These are phyloP conservation scores for Gnomoniopsis smithogilvyi DNA, from an alignment of 2,329 filamentous ascomycete genomes.

Conservation along the genomic window DNA sequence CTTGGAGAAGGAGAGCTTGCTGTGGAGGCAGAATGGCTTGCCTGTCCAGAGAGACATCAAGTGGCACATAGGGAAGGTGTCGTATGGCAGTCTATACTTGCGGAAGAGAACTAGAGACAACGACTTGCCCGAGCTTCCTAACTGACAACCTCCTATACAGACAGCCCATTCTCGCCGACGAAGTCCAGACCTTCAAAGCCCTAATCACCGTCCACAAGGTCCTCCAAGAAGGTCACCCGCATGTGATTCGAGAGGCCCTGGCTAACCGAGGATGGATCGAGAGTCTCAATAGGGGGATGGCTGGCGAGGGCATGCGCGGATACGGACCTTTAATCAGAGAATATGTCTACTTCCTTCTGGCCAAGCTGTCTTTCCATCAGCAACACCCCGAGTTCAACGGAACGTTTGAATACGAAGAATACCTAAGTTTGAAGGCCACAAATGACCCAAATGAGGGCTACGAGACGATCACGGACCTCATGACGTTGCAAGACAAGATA, in stretches of 20 bases:
- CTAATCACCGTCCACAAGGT: slow-evolving; percentile 98
- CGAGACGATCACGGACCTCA: slow-evolving; percentile 94
- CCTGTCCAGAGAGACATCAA: background rate
- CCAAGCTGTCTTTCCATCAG: slow-evolving; percentile 94
- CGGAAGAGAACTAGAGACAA: background rate
- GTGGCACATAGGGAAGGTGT: background rate
- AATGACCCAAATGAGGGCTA: slow-evolving; percentile 98
- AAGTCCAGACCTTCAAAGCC: slow-evolving; percentile 98
- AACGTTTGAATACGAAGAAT: slow-evolving; percentile 98
- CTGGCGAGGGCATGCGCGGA: slow-evolving; percentile 80
- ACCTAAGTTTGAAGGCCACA: slow-evolving; percentile 95
- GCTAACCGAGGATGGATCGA: slow-evolving; percentile 88
- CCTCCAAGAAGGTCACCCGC: slow-evolving; percentile 90
- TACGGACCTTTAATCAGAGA: slow-evolving; percentile 92
- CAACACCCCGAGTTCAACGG: slow-evolving; percentile 98
- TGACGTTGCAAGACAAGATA: slow-evolving; percentile 96
- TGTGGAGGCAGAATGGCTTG: background rate
- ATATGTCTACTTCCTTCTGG: slow-evolving; percentile 93
- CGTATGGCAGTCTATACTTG: background rate
- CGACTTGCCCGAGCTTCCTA: background rate
- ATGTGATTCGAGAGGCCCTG: slow-evolving; percentile 84
- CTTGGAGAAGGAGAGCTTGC: too few relatives aligned
- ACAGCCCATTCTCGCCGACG: slow-evolving; percentile 96
- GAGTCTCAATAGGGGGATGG: slow-evolving; percentile 79
- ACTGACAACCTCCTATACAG: slow-evolving; percentile 41